phyloP scores from a whole-genome alignment of 805 yeast genomes.

The Yarrowia sp. region DNA sequence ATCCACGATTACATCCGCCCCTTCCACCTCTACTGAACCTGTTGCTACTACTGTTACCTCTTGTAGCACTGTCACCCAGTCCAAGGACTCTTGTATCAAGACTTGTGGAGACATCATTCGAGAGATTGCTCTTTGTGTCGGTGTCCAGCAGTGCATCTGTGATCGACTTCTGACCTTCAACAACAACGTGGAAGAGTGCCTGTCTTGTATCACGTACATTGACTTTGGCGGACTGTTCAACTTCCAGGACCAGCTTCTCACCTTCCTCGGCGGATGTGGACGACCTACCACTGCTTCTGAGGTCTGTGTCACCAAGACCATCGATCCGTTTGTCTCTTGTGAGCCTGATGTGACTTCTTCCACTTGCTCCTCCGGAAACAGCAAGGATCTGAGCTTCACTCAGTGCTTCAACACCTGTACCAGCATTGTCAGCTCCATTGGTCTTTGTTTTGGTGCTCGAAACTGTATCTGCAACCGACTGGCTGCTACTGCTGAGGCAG shows the following conservation, averaged over 20 bases:
- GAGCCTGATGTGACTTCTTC: constrained; percentile 2
- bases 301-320: constrained; percentile 11
- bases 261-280: background rate
- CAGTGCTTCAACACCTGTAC: background rate
- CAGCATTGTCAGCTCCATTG: background rate
- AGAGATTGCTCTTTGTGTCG: constrained; percentile 10
- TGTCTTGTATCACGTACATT: constrained; percentile 3
- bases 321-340: constrained; percentile 1
- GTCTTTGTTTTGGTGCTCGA: background rate
- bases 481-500: background rate
- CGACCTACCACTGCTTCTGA: constrained; percentile 1
- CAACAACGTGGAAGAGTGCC: background rate
- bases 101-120: constrained; percentile 6
- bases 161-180: background rate
- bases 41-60: background rate
- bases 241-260: background rate
- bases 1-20: background rate
- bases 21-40: background rate
- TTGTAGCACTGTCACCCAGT: background rate
- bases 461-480: constrained; percentile 3
- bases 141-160: constrained; percentile 2
- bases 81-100: background rate
- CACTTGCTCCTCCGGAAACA: background rate
- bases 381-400: background rate
- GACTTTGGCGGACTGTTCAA: background rate